A percentile compares a stretch with the other conserved stretches of the same genome.
Conservation (phyloP, 768 basidiomycete genomes). For the Hericium alpestre region DNA sequence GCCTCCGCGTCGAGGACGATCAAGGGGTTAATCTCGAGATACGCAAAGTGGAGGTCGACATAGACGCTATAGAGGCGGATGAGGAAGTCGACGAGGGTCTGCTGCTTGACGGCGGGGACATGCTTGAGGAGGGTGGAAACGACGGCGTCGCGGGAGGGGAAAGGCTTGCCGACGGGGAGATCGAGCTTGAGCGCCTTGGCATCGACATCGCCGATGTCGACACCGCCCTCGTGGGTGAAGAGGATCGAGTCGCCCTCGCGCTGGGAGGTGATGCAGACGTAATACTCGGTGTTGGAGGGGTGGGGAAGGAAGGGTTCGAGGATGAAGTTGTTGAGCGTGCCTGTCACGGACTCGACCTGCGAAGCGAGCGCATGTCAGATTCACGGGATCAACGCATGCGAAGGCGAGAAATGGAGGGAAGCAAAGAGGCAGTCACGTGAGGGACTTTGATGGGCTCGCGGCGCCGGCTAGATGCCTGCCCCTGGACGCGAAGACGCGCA, state of each 20-base stretch:
- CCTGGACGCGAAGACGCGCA: background rate
- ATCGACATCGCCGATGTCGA: conserved; percentile 97
- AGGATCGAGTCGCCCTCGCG: conserved; percentile 94
- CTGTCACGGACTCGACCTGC: conserved; percentile 88
- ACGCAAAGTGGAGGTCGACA: conserved; percentile 97
- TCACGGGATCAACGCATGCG: background rate
- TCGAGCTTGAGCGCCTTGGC: conserved; percentile 88
- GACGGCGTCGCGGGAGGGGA: conserved; percentile 77
- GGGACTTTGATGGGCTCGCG: background rate
- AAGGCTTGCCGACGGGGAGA: conserved; percentile 62
- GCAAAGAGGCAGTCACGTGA: conserved; percentile 11
- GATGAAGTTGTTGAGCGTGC: conserved; percentile 94
- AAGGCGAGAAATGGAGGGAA: background rate
- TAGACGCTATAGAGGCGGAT: conserved; percentile 93
- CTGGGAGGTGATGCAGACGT: conserved; percentile 93
- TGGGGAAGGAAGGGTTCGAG: conserved; percentile 99
- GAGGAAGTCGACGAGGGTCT: conserved; percentile 90
- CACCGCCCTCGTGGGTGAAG: conserved; percentile 98
- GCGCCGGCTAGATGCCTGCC: background rate
- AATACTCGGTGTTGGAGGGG: conserved; percentile 88
- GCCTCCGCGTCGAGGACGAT: conserved; percentile 79
- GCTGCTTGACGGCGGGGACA: conserved; percentile 78
- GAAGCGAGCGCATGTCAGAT: conserved; percentile 4
- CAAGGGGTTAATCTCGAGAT: conserved; percentile 99
- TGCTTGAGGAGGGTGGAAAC: conserved; percentile 67